phyloP scores from a whole-genome alignment of 768 basidiomycete genomes.

The Hericium coralloides region DNA sequence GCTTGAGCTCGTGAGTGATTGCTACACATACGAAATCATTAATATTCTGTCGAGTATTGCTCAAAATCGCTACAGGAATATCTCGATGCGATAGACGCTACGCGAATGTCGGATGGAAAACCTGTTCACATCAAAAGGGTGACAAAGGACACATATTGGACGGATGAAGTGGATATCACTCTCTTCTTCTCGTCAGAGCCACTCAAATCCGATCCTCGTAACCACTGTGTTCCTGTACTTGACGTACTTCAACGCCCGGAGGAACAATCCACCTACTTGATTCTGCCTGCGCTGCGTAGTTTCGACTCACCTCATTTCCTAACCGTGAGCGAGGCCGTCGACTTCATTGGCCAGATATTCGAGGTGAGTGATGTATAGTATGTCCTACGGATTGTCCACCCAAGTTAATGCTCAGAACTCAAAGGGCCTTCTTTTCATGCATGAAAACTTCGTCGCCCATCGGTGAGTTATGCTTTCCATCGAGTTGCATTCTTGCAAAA shows the following conservation, averaged over 20 bases:
- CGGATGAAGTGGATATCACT: conserved; percentile 7
- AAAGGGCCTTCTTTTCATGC: conserved; percentile 6
- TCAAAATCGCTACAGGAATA: not conserved
- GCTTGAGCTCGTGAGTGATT: too few relatives aligned
- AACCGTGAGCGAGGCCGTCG: conserved; percentile 27
- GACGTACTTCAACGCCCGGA: conserved; percentile 17
- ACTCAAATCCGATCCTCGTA: conserved; percentile 17
- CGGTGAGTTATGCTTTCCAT: conserved; percentile 1
- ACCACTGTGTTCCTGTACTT: conserved; percentile 18
- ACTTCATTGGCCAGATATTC: conserved; percentile 26
- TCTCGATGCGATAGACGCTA: conserved; percentile 5
- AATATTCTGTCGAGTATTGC: too few relatives aligned
- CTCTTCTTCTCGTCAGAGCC: conserved; percentile 8
- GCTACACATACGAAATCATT: too few relatives aligned
- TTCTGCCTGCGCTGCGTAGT: conserved; percentile 23
- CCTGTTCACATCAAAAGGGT: conserved; percentile 11
- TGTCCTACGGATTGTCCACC: too few relatives aligned
- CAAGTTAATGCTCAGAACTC: not conserved
- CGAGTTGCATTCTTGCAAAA: not conserved
- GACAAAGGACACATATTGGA: not conserved
- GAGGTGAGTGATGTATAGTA: conserved; percentile 19
- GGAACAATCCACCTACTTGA: conserved; percentile 15
- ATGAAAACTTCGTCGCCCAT: conserved; percentile 8
- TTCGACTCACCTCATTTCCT: conserved; percentile 22
- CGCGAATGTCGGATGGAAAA: conserved; percentile 4